A percentile compares a stretch with the other conserved stretches of the same genome.
These are phyloP conservation scores for Halenospora varia DNA, from an alignment of 495 filamentous ascomycete species.

Conservation along the genomic window DNA sequence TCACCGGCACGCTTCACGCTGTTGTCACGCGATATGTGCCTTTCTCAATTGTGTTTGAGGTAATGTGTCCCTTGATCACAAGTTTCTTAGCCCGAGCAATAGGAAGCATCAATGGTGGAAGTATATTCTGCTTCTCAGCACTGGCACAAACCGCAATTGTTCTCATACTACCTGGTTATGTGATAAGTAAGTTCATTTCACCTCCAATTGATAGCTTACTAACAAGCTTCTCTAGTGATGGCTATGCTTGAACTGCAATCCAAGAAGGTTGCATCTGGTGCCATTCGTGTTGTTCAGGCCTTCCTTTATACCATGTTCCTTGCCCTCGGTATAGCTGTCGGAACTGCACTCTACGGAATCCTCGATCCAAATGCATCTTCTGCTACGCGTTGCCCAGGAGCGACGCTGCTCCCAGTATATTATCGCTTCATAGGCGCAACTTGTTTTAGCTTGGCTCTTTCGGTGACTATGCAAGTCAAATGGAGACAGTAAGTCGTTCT, in stretches of 20 bases:
- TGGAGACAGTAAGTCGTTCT: conserved; percentile 87
- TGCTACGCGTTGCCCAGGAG: conserved; percentile 64
- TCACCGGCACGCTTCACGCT: conserved; percentile 79
- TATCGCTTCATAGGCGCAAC: conserved; percentile 75
- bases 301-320: conserved; percentile 95
- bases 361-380: conserved; percentile 72
- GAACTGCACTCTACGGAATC: conserved; percentile 83
- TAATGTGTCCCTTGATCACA: conserved; percentile 78
- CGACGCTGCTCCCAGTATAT: conserved; percentile 53
- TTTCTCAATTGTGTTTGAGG: conserved; percentile 87
- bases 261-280: conserved; percentile 79
- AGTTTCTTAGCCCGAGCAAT: conserved; percentile 89
- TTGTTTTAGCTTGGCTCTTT: conserved; percentile 76
- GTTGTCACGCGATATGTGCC: conserved; percentile 74
- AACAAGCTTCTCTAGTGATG: no score
- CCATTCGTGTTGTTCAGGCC: conserved; percentile 92
- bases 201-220: no score
- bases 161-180: conserved; percentile 87
- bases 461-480: conserved; percentile 84
- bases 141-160: conserved; percentile 89
- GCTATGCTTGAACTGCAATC: conserved; percentile 86
- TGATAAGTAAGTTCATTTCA: no score
- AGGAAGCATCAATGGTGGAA: conserved; percentile 67
- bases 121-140: conserved; percentile 87
- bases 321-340: conserved; percentile 95